Evolutionary conservation across 2,329 filamentous ascomycete genomes (phyloP).

Genomic region (Lachnellula willkommii): DNA sequence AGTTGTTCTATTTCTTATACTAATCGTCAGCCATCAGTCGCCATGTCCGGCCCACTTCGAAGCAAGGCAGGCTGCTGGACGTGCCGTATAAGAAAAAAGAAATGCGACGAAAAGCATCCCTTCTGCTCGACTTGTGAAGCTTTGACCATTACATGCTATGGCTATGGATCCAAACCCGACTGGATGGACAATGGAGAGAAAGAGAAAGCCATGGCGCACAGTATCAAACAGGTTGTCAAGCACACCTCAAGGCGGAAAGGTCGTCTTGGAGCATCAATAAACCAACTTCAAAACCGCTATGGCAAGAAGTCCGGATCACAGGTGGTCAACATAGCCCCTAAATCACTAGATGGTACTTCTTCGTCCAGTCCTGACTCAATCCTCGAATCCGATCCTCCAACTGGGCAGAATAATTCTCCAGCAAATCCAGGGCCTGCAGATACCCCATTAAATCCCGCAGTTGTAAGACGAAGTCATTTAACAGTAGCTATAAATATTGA

Average conservation of each 20-base stretch:
- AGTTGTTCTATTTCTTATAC: too few species aligned
- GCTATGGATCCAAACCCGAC: constrained; percentile 37
- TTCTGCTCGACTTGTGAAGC: constrained; percentile 56
- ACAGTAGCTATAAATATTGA: neutral
- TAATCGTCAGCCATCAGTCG: too few species aligned
- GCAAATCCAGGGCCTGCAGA: neutral
- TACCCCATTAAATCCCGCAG: neutral
- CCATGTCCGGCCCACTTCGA: constrained; percentile 21
- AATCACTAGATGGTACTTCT: constrained; percentile 6
- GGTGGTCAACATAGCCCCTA: constrained; percentile 15
- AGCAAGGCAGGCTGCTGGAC: constrained; percentile 53
- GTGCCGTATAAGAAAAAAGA: constrained; percentile 58
- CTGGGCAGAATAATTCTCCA: neutral
- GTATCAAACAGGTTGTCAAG: constrained; percentile 50
- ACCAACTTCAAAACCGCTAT: neutral
- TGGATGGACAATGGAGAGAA: constrained; percentile 18
- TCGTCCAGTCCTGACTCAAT: constrained; percentile 9
- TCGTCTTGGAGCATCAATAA: constrained; percentile 1
- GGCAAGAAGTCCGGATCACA: neutral
- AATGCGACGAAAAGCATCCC: constrained; percentile 58
- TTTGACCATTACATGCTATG: constrained; percentile 54
- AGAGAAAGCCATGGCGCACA: constrained; percentile 43
- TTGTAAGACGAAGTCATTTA: neutral
- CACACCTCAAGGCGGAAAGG: constrained; percentile 40
- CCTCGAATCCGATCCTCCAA: neutral